phyloP scores from a whole-genome alignment of 2,329 filamentous ascomycete genomes.

The Fusarium guadeloupense region DNA sequence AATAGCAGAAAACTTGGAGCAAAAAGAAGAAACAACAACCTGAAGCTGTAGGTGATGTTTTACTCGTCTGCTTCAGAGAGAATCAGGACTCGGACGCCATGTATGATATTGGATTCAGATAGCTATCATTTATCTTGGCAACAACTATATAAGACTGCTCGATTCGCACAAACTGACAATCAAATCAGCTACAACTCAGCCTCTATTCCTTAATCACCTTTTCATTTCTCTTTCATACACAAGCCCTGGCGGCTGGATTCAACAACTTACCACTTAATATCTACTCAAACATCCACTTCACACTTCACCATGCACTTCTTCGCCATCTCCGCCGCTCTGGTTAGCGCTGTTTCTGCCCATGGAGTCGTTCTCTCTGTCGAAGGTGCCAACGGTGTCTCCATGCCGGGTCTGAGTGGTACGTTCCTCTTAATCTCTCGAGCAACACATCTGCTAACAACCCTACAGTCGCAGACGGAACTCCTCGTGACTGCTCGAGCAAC shows the following conservation, averaged over 20 bases:
- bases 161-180: not conserved
- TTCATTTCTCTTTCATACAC: not conserved
- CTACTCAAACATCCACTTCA: not conserved
- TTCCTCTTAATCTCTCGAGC: not conserved
- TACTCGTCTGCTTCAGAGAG: not conserved
- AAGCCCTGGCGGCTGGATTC: conserved; percentile 10
- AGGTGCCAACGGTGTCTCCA: conserved; percentile 69
- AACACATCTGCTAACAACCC: not conserved
- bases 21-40: conserved; percentile 10
- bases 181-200: not conserved
- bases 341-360: conserved; percentile 64
- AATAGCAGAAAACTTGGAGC: not conserved
- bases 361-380: conserved; percentile 65
- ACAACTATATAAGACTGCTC: conserved; percentile 1
- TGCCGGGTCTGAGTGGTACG: conserved; percentile 63
- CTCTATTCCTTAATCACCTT: not conserved
- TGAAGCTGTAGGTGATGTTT: conserved; percentile 7
- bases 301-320: conserved; percentile 45
- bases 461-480: conserved; percentile 70
- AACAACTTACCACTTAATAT: not conserved
- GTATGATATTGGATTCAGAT: too few relatives aligned
- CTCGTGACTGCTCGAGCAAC: conserved; percentile 71
- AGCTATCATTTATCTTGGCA: too few relatives aligned
- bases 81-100: not conserved
- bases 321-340: conserved; percentile 46